These are phyloP conservation scores for Claviceps spartinae DNA, from an alignment of 2,329 filamentous ascomycete species.

Conservation along the genomic window DNA sequence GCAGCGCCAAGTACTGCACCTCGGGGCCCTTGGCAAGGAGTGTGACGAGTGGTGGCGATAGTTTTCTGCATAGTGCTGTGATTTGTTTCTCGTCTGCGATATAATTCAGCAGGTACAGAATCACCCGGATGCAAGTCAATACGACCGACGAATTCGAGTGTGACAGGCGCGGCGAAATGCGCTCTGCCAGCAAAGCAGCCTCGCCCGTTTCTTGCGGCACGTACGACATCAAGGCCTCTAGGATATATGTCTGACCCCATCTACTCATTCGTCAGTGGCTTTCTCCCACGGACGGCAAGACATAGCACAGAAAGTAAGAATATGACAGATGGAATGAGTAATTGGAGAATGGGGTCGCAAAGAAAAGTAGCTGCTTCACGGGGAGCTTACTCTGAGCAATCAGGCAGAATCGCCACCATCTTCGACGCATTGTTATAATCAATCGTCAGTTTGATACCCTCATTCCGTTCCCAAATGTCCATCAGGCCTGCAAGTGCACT, in stretches of 20 bases:
- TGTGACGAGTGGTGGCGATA: slow-evolving; percentile 89
- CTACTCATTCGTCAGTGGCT: slow-evolving; percentile 27
- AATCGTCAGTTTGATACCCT: slow-evolving; percentile 94
- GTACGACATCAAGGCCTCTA: slow-evolving; percentile 96
- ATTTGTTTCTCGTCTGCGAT: slow-evolving; percentile 86
- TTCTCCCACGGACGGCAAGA: neutral
- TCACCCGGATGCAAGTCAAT: slow-evolving; percentile 87
- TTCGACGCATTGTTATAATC: slow-evolving; percentile 97
- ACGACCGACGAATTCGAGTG: slow-evolving; percentile 96
- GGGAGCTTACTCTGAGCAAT: slow-evolving; percentile 78
- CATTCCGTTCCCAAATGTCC: slow-evolving; percentile 97
- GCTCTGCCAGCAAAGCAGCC: slow-evolving; percentile 78
- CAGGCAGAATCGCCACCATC: slow-evolving; percentile 88
- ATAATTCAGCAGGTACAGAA: slow-evolving; percentile 98
- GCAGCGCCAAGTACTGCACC: slow-evolving; percentile 91
- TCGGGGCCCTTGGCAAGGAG: slow-evolving; percentile 91
- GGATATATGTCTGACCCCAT: slow-evolving; percentile 97
- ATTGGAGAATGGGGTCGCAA: neutral
- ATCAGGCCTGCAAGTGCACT: slow-evolving; percentile 82
- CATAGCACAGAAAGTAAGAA: neutral
- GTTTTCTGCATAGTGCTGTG: slow-evolving; percentile 72
- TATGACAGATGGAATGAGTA: too few species aligned
- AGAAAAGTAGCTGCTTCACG: neutral
- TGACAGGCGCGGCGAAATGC: slow-evolving; percentile 87
- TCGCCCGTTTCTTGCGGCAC: slow-evolving; percentile 84